Conservation (phyloP, 169 alveolate species). For the Plasmodium vivax region DNA sequence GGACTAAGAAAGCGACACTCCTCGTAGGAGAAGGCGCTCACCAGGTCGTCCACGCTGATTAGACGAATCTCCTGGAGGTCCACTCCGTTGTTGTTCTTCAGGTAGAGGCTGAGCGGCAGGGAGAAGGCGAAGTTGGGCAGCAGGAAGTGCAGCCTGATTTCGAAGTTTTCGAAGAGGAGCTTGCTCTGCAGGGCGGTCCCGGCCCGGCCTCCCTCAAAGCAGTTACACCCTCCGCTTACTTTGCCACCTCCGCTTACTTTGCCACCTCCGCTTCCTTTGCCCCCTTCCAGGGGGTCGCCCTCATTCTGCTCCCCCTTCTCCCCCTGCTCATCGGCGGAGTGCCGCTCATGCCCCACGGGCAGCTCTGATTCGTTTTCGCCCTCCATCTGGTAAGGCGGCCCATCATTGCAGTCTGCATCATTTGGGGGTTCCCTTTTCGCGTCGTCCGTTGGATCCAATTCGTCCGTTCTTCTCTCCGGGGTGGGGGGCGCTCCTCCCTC, state of each 20-base stretch:
- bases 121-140: conserved; percentile 66
- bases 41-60: conserved; percentile 9
- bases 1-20: conserved; percentile 35
- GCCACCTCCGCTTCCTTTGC: too few relatives aligned
- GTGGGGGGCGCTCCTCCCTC: background rate
- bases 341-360: background rate
- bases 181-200: background rate
- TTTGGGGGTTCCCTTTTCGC: background rate
- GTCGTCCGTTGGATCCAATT: background rate
- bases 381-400: background rate
- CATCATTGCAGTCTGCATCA: background rate
- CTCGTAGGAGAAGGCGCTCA: conserved; percentile 18
- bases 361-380: background rate
- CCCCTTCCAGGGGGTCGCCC: background rate
- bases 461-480: background rate
- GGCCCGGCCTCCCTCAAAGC: background rate
- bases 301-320: background rate
- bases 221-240: too few relatives aligned
- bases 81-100: conserved; percentile 13
- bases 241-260: too few relatives aligned
- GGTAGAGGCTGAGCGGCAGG: conserved; percentile 22
- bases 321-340: too few relatives aligned
- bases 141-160: conserved; percentile 45
- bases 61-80: background rate
- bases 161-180: conserved; percentile 6